A percentile compares a stretch with the other conserved stretches of the same genome.
phyloP scores from a whole-genome alignment of 2,329 filamentous ascomycete genomes.

The Aurifilum marmelostoma region DNA sequence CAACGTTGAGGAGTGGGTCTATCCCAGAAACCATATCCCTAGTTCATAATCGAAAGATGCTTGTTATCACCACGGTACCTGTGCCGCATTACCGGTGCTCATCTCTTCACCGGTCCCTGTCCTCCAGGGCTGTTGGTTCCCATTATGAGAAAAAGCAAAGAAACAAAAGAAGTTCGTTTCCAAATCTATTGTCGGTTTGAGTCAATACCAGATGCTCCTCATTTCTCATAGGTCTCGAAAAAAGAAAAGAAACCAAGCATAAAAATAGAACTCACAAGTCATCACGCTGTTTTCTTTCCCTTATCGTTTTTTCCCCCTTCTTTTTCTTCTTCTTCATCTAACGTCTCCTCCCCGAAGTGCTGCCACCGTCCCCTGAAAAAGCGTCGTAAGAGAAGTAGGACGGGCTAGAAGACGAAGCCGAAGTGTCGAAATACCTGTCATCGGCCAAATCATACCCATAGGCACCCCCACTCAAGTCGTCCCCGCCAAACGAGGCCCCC shows the following conservation, averaged over 20 bases:
- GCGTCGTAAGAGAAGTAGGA: constrained; percentile 28
- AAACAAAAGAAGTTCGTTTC: neutral
- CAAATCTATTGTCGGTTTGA: neutral
- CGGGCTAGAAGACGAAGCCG: constrained; percentile 24
- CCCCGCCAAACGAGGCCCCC: constrained; percentile 15
- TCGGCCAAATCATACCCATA: constrained; percentile 12
- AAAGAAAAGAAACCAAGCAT: neutral
- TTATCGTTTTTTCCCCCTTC: neutral
- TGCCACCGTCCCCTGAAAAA: constrained; percentile 28
- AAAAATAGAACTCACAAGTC: constrained; percentile 15
- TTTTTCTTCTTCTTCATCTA: constrained; percentile 20
- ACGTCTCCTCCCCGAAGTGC: constrained; percentile 25
- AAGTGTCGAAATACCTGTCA: constrained; percentile 29
- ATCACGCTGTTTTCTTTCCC: constrained; percentile 12
- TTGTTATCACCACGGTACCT: neutral
- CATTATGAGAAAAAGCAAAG: too few species aligned
- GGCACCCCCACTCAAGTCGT: neutral
- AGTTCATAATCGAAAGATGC: neutral
- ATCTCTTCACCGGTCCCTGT: constrained; percentile 2
- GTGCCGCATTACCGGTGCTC: neutral
- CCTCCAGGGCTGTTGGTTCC: constrained; percentile 3
- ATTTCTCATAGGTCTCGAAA: neutral
- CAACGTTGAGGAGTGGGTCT: constrained; percentile 4
- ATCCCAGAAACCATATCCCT: neutral
- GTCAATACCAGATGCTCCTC: neutral